phyloP scores from a whole-genome alignment of 129 eudicot genomes.

The Saussurea involucrata region DNA sequence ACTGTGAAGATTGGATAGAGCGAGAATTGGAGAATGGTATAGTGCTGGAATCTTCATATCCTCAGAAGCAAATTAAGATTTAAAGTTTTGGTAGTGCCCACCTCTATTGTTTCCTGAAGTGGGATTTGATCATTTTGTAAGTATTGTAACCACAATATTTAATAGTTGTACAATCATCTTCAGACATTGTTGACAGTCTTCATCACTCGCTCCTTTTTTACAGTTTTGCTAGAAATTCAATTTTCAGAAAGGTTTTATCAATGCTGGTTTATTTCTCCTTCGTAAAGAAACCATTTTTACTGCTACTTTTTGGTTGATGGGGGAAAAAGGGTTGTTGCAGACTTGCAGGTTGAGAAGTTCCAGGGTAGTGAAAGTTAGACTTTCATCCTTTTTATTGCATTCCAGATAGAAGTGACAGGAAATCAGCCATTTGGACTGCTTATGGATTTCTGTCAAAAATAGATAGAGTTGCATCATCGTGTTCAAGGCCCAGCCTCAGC shows the following conservation, averaged over 20 bases:
- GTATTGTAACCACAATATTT: slow-evolving; percentile 4
- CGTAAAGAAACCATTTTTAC: background rate
- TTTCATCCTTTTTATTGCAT: background rate
- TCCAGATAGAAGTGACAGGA: background rate
- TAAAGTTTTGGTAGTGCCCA: slow-evolving; percentile 8
- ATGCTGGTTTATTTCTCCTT: background rate
- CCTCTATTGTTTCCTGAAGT: slow-evolving; percentile 13
- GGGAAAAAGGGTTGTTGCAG: background rate
- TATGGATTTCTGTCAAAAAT: background rate
- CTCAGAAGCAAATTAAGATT: slow-evolving; percentile 32
- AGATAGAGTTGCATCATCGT: background rate
- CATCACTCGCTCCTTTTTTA: background rate
- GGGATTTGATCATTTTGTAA: slow-evolving; percentile 21
- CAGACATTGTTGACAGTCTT: background rate
- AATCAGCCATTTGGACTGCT: background rate
- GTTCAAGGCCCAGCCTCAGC: background rate
- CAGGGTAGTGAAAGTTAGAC: background rate
- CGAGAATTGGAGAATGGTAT: slow-evolving; percentile 66
- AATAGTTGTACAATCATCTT: slow-evolving; percentile 11
- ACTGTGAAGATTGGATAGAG: slow-evolving; percentile 56
- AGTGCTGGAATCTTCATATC: slow-evolving; percentile 25
- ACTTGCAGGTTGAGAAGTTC: background rate
- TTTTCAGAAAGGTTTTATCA: background rate
- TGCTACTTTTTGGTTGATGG: background rate
- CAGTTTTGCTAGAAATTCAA: background rate